Percentiles rank a stretch among this genome's conserved stretches.
phyloP scores from a whole-genome alignment of 306 rosid genomes.

The Pterocarpus macrocarpus region DNA sequence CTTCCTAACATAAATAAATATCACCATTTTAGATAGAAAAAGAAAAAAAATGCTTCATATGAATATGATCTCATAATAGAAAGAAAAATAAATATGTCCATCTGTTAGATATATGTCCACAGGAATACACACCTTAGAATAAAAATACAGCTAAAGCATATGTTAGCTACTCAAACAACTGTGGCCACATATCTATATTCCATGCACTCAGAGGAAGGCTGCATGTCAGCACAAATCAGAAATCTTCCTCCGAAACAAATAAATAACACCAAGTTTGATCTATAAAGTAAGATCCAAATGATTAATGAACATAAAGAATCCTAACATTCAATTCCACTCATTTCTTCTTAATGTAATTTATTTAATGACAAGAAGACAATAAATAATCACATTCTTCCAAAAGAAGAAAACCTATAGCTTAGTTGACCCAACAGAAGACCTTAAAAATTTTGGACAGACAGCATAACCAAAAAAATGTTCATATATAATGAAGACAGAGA shows the following conservation, averaged over 20 bases:
- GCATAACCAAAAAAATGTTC: not conserved
- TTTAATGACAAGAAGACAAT: not conserved
- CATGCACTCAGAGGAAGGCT: constrained; percentile 38
- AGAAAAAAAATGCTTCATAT: not conserved
- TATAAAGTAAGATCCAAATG: constrained; percentile 32
- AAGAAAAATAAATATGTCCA: constrained; percentile 31
- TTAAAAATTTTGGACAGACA: not conserved
- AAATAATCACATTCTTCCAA: constrained; percentile 23
- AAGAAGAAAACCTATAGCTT: constrained; percentile 21
- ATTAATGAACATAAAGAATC: constrained; percentile 30
- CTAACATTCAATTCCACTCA: constrained; percentile 31
- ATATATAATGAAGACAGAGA: constrained; percentile 17
- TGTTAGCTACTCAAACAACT: constrained; percentile 32
- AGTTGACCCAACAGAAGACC: constrained; percentile 29
- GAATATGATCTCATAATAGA: constrained; percentile 12
- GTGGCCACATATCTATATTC: constrained; percentile 1
- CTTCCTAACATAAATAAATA: constrained; percentile 77
- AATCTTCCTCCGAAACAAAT: not conserved
- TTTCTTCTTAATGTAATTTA: constrained; percentile 25
- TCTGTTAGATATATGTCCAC: constrained; percentile 5
- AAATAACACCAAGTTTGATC: constrained; percentile 21
- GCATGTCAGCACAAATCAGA: not conserved
- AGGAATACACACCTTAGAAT: constrained; percentile 14
- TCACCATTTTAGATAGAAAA: constrained; percentile 7
- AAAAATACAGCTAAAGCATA: constrained; percentile 19